Evolutionary conservation across 2,329 filamentous ascomycete genomes (phyloP), one percentile per base, ranked within the genome.

Genomic region (Colletotrichum sp.): DNA sequence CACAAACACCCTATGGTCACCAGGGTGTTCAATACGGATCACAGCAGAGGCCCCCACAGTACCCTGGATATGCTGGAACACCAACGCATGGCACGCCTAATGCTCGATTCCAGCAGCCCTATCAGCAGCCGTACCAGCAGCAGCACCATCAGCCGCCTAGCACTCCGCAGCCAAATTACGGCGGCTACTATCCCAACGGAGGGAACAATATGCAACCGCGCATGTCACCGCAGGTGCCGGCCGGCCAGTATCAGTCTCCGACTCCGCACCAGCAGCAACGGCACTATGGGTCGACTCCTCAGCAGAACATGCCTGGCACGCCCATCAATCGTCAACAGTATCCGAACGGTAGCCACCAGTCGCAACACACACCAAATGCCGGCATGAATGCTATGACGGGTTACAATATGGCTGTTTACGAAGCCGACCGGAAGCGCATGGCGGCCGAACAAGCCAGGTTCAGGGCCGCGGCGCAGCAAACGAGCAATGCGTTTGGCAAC

Each of bases 1-100:
- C 87, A 13, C 88, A 89, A 73, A 87, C 87, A 9, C 87, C 88
- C 0, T 91, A 90, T 73, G 87, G 88, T 13, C 89, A 91, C 73
- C 86, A 89, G 76, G 87, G 84, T 76, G 87, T 89, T 82, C 85
- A 89, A 62, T 90, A 87, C 76, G 85, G 85, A 36, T 86, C 83
- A 57, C 89, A 89, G 77, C 86, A 84, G 76, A 86, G 89, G 69
- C 85, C 86, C 16, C 83, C 81, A 30, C 87, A 87, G 71, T 87
- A 86, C 60, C 78, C 82, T 7, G 81, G 81, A 9, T 87, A 87
- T 63, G 81, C 75, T 18, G 69, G 79, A 78, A 84, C 84, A 76
- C 79, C 81, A 28, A 87, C 85, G 73, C 83, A 85, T 34, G 85
- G 84, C 30, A 86, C 85, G 12, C 85, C 87, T 3, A 85, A 83